phyloP scores from a whole-genome alignment of 331 rosid genomes.

The Malus hybrid region DNA sequence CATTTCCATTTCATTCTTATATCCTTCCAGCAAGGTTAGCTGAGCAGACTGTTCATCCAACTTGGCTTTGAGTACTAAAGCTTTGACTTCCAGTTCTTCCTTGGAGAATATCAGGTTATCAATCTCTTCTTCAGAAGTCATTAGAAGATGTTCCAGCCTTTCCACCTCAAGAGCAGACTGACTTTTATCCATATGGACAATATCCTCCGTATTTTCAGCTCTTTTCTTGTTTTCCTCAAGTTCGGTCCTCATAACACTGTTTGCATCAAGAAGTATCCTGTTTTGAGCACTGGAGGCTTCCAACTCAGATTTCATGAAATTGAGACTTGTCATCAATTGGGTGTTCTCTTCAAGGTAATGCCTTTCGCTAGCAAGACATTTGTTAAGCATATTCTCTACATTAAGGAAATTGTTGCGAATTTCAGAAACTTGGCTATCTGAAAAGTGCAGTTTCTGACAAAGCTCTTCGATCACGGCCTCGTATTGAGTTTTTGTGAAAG shows the following conservation, averaged over 20 bases:
- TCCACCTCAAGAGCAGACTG: conserved; percentile 44
- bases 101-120: conserved; percentile 54
- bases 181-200: conserved; percentile 21
- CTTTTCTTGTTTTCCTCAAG: conserved; percentile 38
- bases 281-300: conserved; percentile 45
- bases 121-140: conserved; percentile 43
- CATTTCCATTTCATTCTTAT: conserved; percentile 42
- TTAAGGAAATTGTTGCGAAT: conserved; percentile 41
- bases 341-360: conserved; percentile 56
- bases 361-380: conserved; percentile 47
- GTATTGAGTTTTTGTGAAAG: conserved; percentile 54
- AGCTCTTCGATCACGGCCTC: conserved; percentile 45
- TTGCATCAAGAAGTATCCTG: conserved; percentile 44
- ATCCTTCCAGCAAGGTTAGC: conserved; percentile 42
- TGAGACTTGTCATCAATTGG: conserved; percentile 43
- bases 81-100: conserved; percentile 71
- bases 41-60: conserved; percentile 55
- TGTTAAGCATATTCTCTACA: conserved; percentile 41
- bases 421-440: conserved; percentile 38
- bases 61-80: conserved; percentile 54
- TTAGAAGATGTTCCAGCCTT: conserved; percentile 53
- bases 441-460: conserved; percentile 37
- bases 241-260: conserved; percentile 31
- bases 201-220: conserved; percentile 31
- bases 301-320: conserved; percentile 48